Evolutionary conservation across 2,329 filamentous ascomycete species (phyloP), one percentile per base, ranked within the genome.

Genomic region (Chaetomium strumarium): DNA sequence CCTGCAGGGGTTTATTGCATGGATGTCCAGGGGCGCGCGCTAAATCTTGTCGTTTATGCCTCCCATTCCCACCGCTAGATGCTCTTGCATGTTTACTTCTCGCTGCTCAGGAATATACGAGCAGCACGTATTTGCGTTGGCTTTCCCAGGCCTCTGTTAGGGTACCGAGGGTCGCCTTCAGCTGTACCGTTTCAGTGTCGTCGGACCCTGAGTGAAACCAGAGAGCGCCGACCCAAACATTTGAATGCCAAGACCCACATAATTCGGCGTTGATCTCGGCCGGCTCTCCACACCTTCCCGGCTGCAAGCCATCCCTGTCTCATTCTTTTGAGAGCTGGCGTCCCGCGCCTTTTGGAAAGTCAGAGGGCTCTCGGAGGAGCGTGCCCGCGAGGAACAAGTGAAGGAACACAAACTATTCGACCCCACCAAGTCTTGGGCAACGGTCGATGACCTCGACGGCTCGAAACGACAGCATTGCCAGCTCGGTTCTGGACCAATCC

Each of bases 201-300:
- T 49, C 52, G 51, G 44, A 51, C 52, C 36, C 51, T 52, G 49
- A 49, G 46, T 57, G 58, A 60, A 57, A 60, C 57, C 19, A 50
- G 45, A 46, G 24, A 51, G 44, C 24, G 51, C 45, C 50, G 48
- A 53, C 47, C 49, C 52, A 24, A 55, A 48, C 47, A 52, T 50
- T 55, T 53, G 51, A 52, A 47, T 42, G 56, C 58, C 56, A 58
- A 60, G 58, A 54, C 39, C 45, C 52, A 42, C 52, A 46, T 52
- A 59, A 48, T 55, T 59, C 55, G 52, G 53, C 50, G 41, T 58
- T 37, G 57, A 56, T 54, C 53, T 49, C 49, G 49, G 46, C 46
- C 50, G 38, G 39, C 33, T 46, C 47, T 52, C 45, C 50, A 54
- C 47, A 41, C 40, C 46, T 42, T 41, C 43, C 41, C 52, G 10